Evolutionary conservation across 2,329 filamentous ascomycete genomes (phyloP), one percentile per base, ranked within the genome.

Genomic region (Lasiodiplodia theobromae): DNA sequence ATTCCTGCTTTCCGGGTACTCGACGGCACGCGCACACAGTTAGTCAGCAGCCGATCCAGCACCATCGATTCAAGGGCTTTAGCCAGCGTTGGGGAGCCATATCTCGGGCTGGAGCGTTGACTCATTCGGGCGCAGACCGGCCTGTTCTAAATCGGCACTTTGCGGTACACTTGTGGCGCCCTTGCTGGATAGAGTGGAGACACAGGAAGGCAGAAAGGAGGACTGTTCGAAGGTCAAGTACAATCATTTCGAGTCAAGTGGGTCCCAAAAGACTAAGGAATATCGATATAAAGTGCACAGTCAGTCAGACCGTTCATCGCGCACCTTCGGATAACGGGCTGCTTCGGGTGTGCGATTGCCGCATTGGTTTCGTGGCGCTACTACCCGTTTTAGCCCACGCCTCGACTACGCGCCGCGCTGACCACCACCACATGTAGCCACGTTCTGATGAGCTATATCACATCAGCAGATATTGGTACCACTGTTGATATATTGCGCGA

Each of bases 151-250:
- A 4, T 3, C 12, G 2, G 18, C 2, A 4, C 28, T 28, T 23
- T n/a, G 54, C 14, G 54, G 54, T 57, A 38, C 31, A 34, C 54
- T 57, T 57, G n/a, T 38, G 23, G 10, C n/a, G 34, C 31, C 54
- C 0, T 57, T 16, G 11, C 11, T 6, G 2, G 21, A 53, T 28
- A 31, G 4, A 53, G 11, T 31, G 51, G 51, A 53, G 21, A 25
- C 51, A 14, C 21, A 53, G 51, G 10, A n/a, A 12, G 51, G 51
- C 51, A 25, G 51, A 53, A 25, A 28, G 14, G 23, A 7, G 14
- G 23, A 34, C 31, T 34, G 1, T 34, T 25, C 51, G 11, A 53
- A 31, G 25, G 23, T 28, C 31, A 10, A 8, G 31, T 10, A 10
- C 31, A 28, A 34, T 34, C 31, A 10, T 10, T 7, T 34, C 8